Base-by-base conservation (phyloP, 1,139 yeast genomes). In the Scheffersomyces titani region DNA sequence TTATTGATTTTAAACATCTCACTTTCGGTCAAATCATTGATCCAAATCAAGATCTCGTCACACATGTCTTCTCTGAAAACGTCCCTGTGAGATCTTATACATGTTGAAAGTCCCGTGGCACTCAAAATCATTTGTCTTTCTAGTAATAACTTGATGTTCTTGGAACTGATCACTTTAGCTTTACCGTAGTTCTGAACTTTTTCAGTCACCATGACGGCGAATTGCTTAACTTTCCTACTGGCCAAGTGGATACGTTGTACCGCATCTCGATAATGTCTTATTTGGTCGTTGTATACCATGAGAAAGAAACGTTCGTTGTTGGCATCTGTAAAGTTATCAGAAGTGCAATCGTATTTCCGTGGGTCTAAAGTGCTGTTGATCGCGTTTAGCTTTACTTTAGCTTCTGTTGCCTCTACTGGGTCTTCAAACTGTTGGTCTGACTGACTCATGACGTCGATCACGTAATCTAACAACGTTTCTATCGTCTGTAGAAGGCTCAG, bases 1-100 rank as follows among this genome's bases (percentile, higher is more conserved):
- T 74, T 71, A 60, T 83, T 82, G 51, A 82, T 80, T 20, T 84
- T 84, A 59, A 81, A 80, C 22, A 89, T 65, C 50, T 84, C 82
- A 44, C 89, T 81, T 56, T 78, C 81, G 0, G 89, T 77, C 51
- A 92, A 70, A 51, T 85, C 89, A 46, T 76, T 73, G 3, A 91
- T 68, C 93, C 96, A 90, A 20, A 70, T 66, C 9, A 90, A 68
- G 21, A 91, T 84, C 58, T 88, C 92, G 54, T 84, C 87, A 61
- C 90, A 87, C 92, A 90, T 87, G 57, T 90, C 94, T 68, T 92
- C 97, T 55, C 96, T 77, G 66, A 90, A 89, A 7, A 84, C 75
- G 65, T 91, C 97, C 58, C 93, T 75, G 18, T 85, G 78, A 55
- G 87, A 83, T 59, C 92, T 74, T 16, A 92, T 87, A 51, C 91